A percentile compares a stretch with the other conserved stretches of the same genome.
phyloP scores from a whole-genome alignment of 2,329 filamentous ascomycete species.

The Neonectria punicea region DNA sequence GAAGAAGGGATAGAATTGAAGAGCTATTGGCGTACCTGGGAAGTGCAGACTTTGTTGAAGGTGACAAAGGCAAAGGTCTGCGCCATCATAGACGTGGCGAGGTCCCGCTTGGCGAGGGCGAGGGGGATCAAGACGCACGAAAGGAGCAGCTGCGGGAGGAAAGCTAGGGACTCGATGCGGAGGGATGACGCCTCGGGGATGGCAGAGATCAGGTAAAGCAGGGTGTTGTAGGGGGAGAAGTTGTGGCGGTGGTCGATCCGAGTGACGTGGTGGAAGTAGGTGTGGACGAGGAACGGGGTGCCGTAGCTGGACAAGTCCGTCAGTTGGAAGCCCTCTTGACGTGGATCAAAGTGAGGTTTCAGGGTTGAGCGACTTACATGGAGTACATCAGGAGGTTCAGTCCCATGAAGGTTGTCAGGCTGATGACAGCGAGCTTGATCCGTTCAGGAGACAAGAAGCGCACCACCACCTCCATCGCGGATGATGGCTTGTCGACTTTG shows the following conservation, averaged over 20 bases:
- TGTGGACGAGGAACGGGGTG: constrained; percentile 84
- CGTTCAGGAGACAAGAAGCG: constrained; percentile 65
- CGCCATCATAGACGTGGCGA: constrained; percentile 86
- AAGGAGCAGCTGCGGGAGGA: constrained; percentile 86
- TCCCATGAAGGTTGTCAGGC: constrained; percentile 76
- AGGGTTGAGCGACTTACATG: constrained; percentile 60
- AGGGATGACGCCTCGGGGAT: constrained; percentile 54
- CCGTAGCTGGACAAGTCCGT: constrained; percentile 69
- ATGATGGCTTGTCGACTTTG: constrained; percentile 26
- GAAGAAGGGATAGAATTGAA: neutral
- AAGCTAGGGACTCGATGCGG: constrained; percentile 81
- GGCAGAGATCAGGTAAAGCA: constrained; percentile 87
- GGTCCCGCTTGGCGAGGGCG: constrained; percentile 80
- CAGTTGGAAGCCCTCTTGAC: constrained; percentile 6
- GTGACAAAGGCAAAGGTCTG: constrained; percentile 98
- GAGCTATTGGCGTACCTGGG: constrained; percentile 72
- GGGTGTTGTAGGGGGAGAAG: constrained; percentile 94
- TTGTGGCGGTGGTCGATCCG: constrained; percentile 98
- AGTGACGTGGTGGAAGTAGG: constrained; percentile 91
- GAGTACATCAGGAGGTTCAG: constrained; percentile 85
- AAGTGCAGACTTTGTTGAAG: constrained; percentile 99
- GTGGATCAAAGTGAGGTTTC: neutral
- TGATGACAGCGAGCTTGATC: constrained; percentile 68
- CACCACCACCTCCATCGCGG: constrained; percentile 37
- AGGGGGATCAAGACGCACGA: constrained; percentile 81